Percentiles rank a stretch among this genome's conserved stretches.
Evolutionary conservation across 495 filamentous ascomycete species (phyloP).

Genomic region (Viridothelium virens): DNA sequence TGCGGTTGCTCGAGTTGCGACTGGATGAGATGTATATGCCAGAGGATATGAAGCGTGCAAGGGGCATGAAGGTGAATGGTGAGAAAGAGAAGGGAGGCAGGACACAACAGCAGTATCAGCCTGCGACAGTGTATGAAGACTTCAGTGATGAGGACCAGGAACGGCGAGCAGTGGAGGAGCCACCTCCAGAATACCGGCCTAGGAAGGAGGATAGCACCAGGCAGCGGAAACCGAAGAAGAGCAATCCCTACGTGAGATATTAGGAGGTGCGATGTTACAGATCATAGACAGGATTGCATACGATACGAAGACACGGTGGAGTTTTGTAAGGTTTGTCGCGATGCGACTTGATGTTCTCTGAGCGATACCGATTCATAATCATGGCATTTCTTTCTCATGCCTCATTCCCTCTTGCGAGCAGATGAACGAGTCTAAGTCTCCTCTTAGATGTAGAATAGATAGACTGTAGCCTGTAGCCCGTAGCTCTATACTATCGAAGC

Average conservation of each 20-base stretch:
- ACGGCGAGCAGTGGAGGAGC: slow-evolving; percentile 11
- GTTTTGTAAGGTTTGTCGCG: not conserved
- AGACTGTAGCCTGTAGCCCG: slow-evolving; percentile 10
- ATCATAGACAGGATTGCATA: not conserved
- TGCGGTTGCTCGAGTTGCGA: slow-evolving; percentile 30
- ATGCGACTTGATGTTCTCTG: not conserved
- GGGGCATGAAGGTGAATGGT: slow-evolving; percentile 15
- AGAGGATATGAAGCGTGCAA: slow-evolving; percentile 18
- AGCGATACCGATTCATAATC: not conserved
- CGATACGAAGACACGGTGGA: not conserved
- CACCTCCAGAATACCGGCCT: slow-evolving; percentile 2
- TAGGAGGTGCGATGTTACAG: not conserved
- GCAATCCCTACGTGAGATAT: slow-evolving; percentile 5
- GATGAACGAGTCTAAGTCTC: not conserved
- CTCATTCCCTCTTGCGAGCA: not conserved
- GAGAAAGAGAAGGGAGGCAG: not conserved
- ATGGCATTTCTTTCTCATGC: not conserved
- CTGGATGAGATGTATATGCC: slow-evolving; percentile 36
- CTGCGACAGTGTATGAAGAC: slow-evolving; percentile 36
- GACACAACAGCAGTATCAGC: slow-evolving; percentile 26
- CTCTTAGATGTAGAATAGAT: not conserved
- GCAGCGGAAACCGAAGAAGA: slow-evolving; percentile 15
- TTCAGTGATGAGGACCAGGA: slow-evolving; percentile 31
- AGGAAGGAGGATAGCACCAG: slow-evolving; percentile 9
- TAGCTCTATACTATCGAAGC: too few relatives aligned